A percentile compares a stretch with the other conserved stretches of the same genome.
Evolutionary conservation across 305 asterid species (phyloP).

Genomic region (Fraxinus paxiana): DNA sequence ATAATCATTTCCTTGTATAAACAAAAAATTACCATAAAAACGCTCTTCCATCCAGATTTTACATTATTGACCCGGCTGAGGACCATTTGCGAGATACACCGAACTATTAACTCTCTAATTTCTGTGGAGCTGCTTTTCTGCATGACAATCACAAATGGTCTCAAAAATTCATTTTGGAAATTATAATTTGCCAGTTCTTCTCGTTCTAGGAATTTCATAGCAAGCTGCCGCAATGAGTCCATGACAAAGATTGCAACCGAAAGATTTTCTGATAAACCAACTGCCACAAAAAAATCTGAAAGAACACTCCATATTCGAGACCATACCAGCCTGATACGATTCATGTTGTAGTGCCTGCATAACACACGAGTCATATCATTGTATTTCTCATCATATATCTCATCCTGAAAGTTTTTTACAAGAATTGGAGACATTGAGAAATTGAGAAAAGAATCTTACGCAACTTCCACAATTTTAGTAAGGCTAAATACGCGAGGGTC

Average conservation of each 20-base stretch:
- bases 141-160: slow-evolving; percentile 93
- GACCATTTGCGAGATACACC: slow-evolving; percentile 98
- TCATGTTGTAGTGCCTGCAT: slow-evolving; percentile 98
- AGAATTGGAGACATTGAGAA: slow-evolving; percentile 21
- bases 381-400: slow-evolving; percentile 24
- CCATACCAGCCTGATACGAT: slow-evolving; percentile 97
- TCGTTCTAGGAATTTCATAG: slow-evolving; percentile 95
- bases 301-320: slow-evolving; percentile 96
- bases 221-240: slow-evolving; percentile 96
- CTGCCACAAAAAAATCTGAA: slow-evolving; percentile 89
- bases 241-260: slow-evolving; percentile 96
- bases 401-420: neutral
- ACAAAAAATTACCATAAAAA: slow-evolving; percentile 67
- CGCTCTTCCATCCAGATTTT: slow-evolving; percentile 99
- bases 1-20: neutral
- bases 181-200: slow-evolving; percentile 96
- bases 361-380: slow-evolving; percentile 28
- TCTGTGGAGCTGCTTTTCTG: slow-evolving; percentile 83
- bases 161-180: slow-evolving; percentile 92
- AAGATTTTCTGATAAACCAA: slow-evolving; percentile 91
- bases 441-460: slow-evolving; percentile 77
- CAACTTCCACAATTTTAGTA: slow-evolving; percentile 98
- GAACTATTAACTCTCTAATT: slow-evolving; percentile 90
- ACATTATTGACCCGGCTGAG: slow-evolving; percentile 90
- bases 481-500: slow-evolving; percentile 99